phyloP scores from a whole-genome alignment of 1,139 yeast genomes.

The Pichiaceae sp. region DNA sequence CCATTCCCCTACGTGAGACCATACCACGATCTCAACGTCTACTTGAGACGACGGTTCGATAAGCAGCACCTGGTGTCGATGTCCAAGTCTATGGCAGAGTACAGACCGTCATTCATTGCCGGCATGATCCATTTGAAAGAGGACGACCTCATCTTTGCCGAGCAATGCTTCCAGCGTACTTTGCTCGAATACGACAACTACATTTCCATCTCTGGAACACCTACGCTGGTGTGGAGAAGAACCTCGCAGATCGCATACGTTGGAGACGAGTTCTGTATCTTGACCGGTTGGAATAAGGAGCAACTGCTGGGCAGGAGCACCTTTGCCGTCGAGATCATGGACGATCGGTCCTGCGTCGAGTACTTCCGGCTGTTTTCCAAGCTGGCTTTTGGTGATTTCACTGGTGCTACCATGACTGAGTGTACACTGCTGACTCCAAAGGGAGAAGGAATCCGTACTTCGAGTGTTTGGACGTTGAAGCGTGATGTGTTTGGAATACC shows the following conservation, averaged over 20 bases:
- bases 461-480: slow-evolving; percentile 82
- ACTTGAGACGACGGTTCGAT: slow-evolving; percentile 63
- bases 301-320: slow-evolving; percentile 56
- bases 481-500: slow-evolving; percentile 59
- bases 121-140: slow-evolving; percentile 83
- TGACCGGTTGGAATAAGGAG: slow-evolving; percentile 83
- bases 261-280: slow-evolving; percentile 81
- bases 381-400: slow-evolving; percentile 85
- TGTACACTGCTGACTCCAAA: slow-evolving; percentile 58
- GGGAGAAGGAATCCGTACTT: slow-evolving; percentile 47
- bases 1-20: slow-evolving; percentile 92
- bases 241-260: slow-evolving; percentile 94
- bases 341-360: slow-evolving; percentile 77
- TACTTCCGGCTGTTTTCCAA: slow-evolving; percentile 79
- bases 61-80: slow-evolving; percentile 58
- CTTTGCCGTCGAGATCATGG: slow-evolving; percentile 84
- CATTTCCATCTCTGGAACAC: slow-evolving; percentile 81
- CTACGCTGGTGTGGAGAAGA: slow-evolving; percentile 91
- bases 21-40: slow-evolving; percentile 72
- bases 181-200: slow-evolving; percentile 81
- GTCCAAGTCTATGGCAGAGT: slow-evolving; percentile 84
- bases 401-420: slow-evolving; percentile 85
- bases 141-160: slow-evolving; percentile 90
- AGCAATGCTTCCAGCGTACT: slow-evolving; percentile 91
- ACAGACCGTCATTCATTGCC: slow-evolving; percentile 88